Conservation (phyloP, 345 rosid species). For the rapeseed (Brassica napus) region Da-Ae NC_063436.1:16809001-16809500, state of each 20-base stretch:
- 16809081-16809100: slow-evolving; percentile 97
- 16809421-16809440: slow-evolving; percentile 89
- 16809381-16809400: background rate
- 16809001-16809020: background rate
- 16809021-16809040: background rate
- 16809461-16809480: background rate
- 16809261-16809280: background rate
- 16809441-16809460: slow-evolving; percentile 53
- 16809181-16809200: background rate
- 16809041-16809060: background rate
- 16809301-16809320: background rate
- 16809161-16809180: too few species aligned
- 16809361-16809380: background rate
- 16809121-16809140: slow-evolving; percentile 99
- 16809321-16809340: background rate
- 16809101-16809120: slow-evolving; percentile 99
- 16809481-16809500: background rate
- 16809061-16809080: slow-evolving; percentile 57
- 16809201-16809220: background rate
- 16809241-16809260: background rate
- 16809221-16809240: background rate
- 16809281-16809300: background rate
- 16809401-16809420: slow-evolving; percentile 16
- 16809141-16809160: background rate
- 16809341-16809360: background rate